Evolutionary conservation across 495 filamentous ascomycete genomes (phyloP).

Genomic region (Aspergillus leporis): DNA sequence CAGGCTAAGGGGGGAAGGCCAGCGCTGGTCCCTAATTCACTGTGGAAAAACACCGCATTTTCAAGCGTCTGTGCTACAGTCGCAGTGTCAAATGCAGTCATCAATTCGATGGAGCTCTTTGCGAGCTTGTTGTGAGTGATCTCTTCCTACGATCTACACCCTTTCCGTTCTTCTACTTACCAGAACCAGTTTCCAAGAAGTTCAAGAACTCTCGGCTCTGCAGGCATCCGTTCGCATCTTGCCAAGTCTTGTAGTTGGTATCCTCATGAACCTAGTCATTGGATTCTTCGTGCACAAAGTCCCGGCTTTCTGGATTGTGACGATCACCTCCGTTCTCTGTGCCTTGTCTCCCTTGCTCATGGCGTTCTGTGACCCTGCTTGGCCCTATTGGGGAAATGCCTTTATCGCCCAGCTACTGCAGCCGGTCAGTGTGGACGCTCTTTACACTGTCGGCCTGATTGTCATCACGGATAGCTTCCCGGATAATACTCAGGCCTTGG

Average conservation of each 20-base stretch:
- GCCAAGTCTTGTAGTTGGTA: slow-evolving; percentile 51
- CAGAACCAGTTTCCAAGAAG: slow-evolving; percentile 43
- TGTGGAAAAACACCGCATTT: slow-evolving; percentile 54
- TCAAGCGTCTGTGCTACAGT: slow-evolving; percentile 53
- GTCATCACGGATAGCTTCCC: slow-evolving; percentile 62
- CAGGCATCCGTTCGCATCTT: slow-evolving; percentile 55
- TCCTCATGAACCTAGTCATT: slow-evolving; percentile 51
- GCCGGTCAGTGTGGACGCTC: slow-evolving; percentile 51
- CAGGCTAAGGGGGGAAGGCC: slow-evolving; percentile 41
- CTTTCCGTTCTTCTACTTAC: slow-evolving; percentile 2
- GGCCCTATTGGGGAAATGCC: slow-evolving; percentile 57
- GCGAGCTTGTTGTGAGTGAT: slow-evolving; percentile 47
- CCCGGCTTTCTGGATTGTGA: slow-evolving; percentile 44
- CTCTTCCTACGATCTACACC: neutral
- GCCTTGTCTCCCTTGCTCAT: slow-evolving; percentile 55
- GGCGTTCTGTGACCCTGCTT: slow-evolving; percentile 41
- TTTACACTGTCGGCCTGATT: slow-evolving; percentile 59
- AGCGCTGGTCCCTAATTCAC: slow-evolving; percentile 54
- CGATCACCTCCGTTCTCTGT: slow-evolving; percentile 42
- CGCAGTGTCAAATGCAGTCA: slow-evolving; percentile 45
- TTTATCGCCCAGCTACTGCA: slow-evolving; percentile 53
- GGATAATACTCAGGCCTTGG: slow-evolving; percentile 56
- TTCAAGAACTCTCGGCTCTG: slow-evolving; percentile 45
- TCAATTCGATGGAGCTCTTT: slow-evolving; percentile 53
- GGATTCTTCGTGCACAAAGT: slow-evolving; percentile 54